Conservation (phyloP, 192 early-diverging fungal genomes). For the Coemansia sp. region DNA sequence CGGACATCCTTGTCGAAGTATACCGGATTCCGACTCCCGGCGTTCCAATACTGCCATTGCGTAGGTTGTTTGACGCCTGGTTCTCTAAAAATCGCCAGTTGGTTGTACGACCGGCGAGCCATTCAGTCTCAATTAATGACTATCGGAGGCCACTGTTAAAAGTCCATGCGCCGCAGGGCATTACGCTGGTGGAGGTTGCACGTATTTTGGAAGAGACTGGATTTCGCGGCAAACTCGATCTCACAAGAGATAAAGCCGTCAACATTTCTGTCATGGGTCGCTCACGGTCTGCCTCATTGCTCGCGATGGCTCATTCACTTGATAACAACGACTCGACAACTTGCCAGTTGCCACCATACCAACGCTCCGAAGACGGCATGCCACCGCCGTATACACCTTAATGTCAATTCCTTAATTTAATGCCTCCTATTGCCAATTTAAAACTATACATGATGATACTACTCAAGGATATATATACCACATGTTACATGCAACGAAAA, state of each 20-base stretch:
- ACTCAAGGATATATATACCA: not conserved
- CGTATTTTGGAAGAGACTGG: conserved; percentile 16
- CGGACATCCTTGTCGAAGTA: conserved; percentile 18
- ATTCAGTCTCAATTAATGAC: not conserved
- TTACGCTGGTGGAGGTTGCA: conserved; percentile 42
- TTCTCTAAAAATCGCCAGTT: conserved; percentile 34
- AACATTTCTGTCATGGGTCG: conserved; percentile 48
- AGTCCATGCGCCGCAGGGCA: conserved; percentile 38
- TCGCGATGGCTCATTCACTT: not conserved
- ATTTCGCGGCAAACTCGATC: conserved; percentile 9
- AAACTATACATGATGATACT: not conserved
- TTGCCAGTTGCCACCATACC: conserved; percentile 34
- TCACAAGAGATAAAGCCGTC: conserved; percentile 44
- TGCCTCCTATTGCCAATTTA: not conserved
- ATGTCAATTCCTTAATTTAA: not conserved
- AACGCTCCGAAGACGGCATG: conserved; percentile 17
- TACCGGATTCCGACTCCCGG: conserved; percentile 5
- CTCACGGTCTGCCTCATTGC: conserved; percentile 25
- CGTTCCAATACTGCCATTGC: conserved; percentile 16
- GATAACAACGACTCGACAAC: conserved; percentile 2
- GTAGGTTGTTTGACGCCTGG: conserved; percentile 5
- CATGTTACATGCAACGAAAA: not conserved
- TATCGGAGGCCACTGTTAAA: conserved; percentile 21
- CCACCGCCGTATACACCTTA: conserved; percentile 35
- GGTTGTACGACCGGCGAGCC: conserved; percentile 24